These are phyloP conservation scores for Dissophora ornata DNA, from an alignment of 192 early-diverging fungal species.

Conservation along the genomic window DNA sequence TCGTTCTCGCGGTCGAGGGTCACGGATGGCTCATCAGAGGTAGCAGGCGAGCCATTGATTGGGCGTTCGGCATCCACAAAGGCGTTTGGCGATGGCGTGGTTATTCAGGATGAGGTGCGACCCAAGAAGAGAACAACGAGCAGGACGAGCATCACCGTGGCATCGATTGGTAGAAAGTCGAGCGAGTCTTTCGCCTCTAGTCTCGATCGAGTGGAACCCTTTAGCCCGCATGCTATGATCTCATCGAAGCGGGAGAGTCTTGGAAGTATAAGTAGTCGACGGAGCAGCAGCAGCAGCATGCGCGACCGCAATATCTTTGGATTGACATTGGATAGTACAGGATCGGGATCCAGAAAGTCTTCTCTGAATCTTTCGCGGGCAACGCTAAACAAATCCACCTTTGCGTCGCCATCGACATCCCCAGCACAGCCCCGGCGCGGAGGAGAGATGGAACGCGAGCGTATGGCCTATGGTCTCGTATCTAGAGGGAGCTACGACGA, in stretches of 20 bases:
- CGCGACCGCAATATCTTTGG: slow-evolving; percentile 49
- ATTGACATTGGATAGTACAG: slow-evolving; percentile 29
- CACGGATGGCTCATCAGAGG: not conserved
- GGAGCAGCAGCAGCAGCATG: slow-evolving; percentile 49
- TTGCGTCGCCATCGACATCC: slow-evolving; percentile 29
- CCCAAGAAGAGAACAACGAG: slow-evolving; percentile 50
- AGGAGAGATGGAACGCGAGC: slow-evolving; percentile 41
- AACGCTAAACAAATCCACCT: slow-evolving; percentile 19
- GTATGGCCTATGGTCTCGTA: not conserved
- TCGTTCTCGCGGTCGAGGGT: not conserved
- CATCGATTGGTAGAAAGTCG: slow-evolving; percentile 34
- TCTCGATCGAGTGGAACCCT: slow-evolving; percentile 22
- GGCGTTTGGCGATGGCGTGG: slow-evolving; percentile 36
- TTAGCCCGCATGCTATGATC: slow-evolving; percentile 10
- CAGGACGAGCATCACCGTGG: slow-evolving; percentile 50
- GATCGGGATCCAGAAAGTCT: slow-evolving; percentile 43
- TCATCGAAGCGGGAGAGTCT: slow-evolving; percentile 27
- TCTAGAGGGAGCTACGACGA: slow-evolving; percentile 16
- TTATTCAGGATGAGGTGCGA: slow-evolving; percentile 34
- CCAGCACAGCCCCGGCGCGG: slow-evolving; percentile 38
- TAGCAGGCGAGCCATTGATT: not conserved
- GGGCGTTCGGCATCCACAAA: not conserved
- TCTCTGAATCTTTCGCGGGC: slow-evolving; percentile 34
- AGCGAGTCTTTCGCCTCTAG: slow-evolving; percentile 20
- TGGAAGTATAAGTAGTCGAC: slow-evolving; percentile 27